Percentiles rank a stretch among this genome's conserved stretches.
phyloP scores from a whole-genome alignment of 345 rosid genomes.

The Isatis tinctoria region DNA sequence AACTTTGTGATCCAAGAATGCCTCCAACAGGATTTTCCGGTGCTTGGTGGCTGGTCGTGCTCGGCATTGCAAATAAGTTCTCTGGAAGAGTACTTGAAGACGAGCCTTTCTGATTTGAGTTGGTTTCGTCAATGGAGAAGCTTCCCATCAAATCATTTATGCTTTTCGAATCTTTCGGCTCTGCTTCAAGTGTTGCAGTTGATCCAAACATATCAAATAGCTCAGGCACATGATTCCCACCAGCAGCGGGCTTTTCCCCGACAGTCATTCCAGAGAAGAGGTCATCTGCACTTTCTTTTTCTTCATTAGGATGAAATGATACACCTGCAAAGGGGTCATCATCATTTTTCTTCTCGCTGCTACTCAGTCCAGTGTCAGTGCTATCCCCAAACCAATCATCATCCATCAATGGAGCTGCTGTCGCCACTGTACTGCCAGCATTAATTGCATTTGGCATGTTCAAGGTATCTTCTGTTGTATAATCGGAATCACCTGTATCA shows the following conservation, averaged over 20 bases:
- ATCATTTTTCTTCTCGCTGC: slow-evolving; percentile 41
- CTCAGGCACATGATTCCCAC: slow-evolving; percentile 44
- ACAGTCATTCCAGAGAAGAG: slow-evolving; percentile 82
- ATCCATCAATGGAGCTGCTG: slow-evolving; percentile 51
- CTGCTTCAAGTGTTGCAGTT: slow-evolving; percentile 33
- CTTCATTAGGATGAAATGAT: slow-evolving; percentile 58
- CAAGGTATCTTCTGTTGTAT: slow-evolving; percentile 42
- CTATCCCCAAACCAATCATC: slow-evolving; percentile 77
- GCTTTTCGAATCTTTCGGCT: slow-evolving; percentile 37
- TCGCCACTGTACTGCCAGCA: slow-evolving; percentile 31
- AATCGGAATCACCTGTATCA: slow-evolving; percentile 64
- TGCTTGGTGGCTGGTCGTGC: slow-evolving; percentile 37
- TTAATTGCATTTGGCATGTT: slow-evolving; percentile 37
- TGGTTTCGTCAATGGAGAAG: slow-evolving; percentile 52
- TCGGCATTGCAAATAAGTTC: slow-evolving; percentile 40
- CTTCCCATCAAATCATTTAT: slow-evolving; percentile 68
- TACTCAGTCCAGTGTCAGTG: slow-evolving; percentile 34
- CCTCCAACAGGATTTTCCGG: slow-evolving; percentile 46
- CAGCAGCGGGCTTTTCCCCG: slow-evolving; percentile 43
- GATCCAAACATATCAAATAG: slow-evolving; percentile 66
- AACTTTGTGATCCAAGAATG: slow-evolving; percentile 45
- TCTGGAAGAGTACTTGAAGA: slow-evolving; percentile 42
- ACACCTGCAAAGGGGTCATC: slow-evolving; percentile 91
- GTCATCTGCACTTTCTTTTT: slow-evolving; percentile 45
- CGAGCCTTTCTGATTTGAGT: slow-evolving; percentile 40